Conservation (phyloP, 139 green algal species). For the Chlamydomonas schloesseri region DNA sequence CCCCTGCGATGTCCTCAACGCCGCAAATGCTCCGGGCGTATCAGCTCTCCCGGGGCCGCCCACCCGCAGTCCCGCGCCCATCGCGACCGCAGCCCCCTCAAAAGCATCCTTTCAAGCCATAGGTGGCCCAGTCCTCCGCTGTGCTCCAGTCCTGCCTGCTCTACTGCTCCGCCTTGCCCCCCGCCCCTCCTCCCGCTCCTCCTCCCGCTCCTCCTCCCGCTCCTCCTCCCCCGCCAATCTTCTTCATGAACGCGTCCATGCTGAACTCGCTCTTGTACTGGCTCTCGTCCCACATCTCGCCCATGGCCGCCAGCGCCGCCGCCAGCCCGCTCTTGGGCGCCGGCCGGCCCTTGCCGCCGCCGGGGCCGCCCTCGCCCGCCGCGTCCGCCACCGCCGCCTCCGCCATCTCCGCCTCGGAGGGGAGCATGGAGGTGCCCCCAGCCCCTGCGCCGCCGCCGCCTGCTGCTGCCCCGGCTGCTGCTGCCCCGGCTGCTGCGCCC, state of each 20-base stretch:
- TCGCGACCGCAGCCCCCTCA: too few relatives aligned
- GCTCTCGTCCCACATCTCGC: conserved; percentile 89
- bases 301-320: conserved; percentile 39
- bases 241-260: conserved; percentile 80
- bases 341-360: conserved; percentile 17
- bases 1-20: too few relatives aligned
- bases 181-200: too few relatives aligned
- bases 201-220: neutral
- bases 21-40: too few relatives aligned
- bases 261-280: conserved; percentile 93
- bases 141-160: too few relatives aligned
- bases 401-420: conserved; percentile 30
- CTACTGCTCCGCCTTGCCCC: too few relatives aligned
- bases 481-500: neutral
- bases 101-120: too few relatives aligned
- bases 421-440: neutral
- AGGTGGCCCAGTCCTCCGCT: too few relatives aligned
- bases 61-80: too few relatives aligned
- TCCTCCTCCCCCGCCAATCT: conserved; percentile 34
- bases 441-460: neutral
- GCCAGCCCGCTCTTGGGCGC: conserved; percentile 39
- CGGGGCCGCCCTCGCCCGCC: neutral
- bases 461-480: neutral
- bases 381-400: conserved; percentile 28
- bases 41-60: too few relatives aligned